phyloP scores from a whole-genome alignment of 2,329 filamentous ascomycete genomes.

The Fusarium sp. region DNA sequence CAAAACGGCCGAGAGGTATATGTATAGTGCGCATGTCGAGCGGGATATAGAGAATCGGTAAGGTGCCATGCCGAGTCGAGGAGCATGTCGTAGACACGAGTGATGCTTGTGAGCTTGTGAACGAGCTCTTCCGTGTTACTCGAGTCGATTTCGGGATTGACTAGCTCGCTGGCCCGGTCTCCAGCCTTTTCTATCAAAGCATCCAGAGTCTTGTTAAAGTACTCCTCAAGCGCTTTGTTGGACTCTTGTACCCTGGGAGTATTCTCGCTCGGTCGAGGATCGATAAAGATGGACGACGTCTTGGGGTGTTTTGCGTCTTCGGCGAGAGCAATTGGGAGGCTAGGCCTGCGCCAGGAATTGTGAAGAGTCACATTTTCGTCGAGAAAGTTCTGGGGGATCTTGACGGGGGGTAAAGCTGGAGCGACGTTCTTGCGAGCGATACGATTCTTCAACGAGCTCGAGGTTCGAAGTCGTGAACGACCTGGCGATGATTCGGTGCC shows the following conservation, averaged over 20 bases:
- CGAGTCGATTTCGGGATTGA: conserved; percentile 1
- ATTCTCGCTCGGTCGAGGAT: conserved; percentile 38
- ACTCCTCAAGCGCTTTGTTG: conserved; percentile 45
- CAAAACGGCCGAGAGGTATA: conserved; percentile 53
- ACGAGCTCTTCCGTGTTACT: conserved; percentile 22
- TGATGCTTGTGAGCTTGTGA: conserved; percentile 34
- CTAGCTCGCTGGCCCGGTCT: conserved; percentile 30
- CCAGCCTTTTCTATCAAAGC: conserved; percentile 31
- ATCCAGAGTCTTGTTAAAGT: conserved; percentile 48
- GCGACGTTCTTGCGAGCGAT: conserved; percentile 49
- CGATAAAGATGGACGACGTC: conserved; percentile 46
- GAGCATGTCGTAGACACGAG: conserved; percentile 50
- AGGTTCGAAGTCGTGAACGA: conserved; percentile 43
- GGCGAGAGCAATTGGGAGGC: conserved; percentile 47
- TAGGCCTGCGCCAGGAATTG: conserved; percentile 40
- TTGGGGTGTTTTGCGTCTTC: conserved; percentile 50
- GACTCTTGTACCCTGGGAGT: conserved; percentile 38
- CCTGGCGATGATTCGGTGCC: conserved; percentile 44
- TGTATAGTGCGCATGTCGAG: conserved; percentile 48
- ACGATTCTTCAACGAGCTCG: conserved; percentile 46
- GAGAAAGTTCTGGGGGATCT: conserved; percentile 69
- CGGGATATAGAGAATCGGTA: conserved; percentile 50
- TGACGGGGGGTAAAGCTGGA: conserved; percentile 61
- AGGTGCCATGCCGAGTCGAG: conserved; percentile 54
- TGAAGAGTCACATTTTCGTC: conserved; percentile 59